These are phyloP conservation scores for Coprinopsis sp. DNA, from an alignment of 768 basidiomycete genomes.

Conservation along the genomic window DNA sequence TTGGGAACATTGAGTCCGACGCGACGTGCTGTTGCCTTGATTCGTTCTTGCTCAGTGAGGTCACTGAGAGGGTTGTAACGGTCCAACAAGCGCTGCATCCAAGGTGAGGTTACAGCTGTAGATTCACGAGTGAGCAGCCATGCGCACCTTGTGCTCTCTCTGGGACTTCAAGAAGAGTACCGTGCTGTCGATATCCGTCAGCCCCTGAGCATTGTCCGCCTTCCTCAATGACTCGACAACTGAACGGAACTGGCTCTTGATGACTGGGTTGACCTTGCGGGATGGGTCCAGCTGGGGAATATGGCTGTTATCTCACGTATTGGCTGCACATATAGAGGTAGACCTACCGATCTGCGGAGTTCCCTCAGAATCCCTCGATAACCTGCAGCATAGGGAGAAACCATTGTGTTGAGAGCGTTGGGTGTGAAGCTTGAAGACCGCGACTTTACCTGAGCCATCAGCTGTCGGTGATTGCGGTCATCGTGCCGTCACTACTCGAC, in stretches of 20 bases:
- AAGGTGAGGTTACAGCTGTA: neutral
- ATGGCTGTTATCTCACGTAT: neutral
- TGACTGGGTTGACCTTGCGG: conserved; percentile 35
- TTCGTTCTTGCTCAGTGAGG: conserved; percentile 72
- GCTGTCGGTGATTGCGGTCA: too few species aligned
- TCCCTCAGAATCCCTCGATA: conserved; percentile 55
- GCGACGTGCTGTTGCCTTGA: conserved; percentile 78
- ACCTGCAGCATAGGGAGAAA: conserved; percentile 28
- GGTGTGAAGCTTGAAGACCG: neutral
- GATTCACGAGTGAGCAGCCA: neutral
- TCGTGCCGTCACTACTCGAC: too few species aligned
- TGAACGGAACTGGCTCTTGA: conserved; percentile 49
- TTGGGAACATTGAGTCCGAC: conserved; percentile 86
- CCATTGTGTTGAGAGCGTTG: conserved; percentile 18
- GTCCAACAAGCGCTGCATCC: conserved; percentile 67
- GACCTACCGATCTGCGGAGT: conserved; percentile 46
- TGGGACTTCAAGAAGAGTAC: conserved; percentile 69
- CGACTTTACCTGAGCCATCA: too few species aligned
- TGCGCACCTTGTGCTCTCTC: conserved; percentile 67
- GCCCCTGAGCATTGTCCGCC: conserved; percentile 23
- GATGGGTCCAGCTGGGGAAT: conserved; percentile 25
- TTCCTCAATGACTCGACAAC: conserved; percentile 42
- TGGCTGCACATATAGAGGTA: neutral
- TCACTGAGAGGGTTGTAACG: conserved; percentile 85
- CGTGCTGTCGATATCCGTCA: conserved; percentile 53